These are phyloP conservation scores for Heritiera fomes DNA, from an alignment of 345 rosid species.

Conservation along the genomic window DNA sequence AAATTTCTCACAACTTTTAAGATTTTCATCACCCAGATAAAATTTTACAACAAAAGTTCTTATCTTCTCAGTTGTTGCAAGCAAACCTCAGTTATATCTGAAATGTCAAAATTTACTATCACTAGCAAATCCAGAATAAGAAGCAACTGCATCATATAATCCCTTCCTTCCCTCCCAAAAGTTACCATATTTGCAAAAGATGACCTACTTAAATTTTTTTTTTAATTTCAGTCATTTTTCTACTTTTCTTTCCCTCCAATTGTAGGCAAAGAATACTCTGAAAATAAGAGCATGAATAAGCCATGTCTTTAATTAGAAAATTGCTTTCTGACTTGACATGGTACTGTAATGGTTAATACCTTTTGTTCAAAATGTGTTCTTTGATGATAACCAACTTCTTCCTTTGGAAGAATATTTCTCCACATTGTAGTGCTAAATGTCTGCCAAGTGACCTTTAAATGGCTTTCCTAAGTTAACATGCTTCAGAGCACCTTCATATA, in stretches of 20 bases:
- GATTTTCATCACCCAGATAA: not conserved
- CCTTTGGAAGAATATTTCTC: not conserved
- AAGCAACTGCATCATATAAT: not conserved
- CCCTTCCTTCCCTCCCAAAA: not conserved
- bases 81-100: not conserved
- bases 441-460: not conserved
- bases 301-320: not conserved
- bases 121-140: not conserved
- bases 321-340: not conserved
- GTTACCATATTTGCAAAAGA: not conserved
- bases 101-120: not conserved
- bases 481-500: not conserved
- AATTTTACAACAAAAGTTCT: not conserved
- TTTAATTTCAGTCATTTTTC: not conserved
- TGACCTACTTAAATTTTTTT: not conserved
- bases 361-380: not conserved
- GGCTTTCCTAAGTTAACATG: not conserved
- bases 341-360: not conserved
- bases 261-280: not conserved
- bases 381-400: not conserved
- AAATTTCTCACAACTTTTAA: not conserved
- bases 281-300: not conserved
- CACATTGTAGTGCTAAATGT: not conserved
- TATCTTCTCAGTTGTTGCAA: not conserved
- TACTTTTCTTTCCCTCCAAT: not conserved